phyloP scores from a whole-genome alignment of 2,329 filamentous ascomycete species.

The Colletotrichum sansevieriae region DNA sequence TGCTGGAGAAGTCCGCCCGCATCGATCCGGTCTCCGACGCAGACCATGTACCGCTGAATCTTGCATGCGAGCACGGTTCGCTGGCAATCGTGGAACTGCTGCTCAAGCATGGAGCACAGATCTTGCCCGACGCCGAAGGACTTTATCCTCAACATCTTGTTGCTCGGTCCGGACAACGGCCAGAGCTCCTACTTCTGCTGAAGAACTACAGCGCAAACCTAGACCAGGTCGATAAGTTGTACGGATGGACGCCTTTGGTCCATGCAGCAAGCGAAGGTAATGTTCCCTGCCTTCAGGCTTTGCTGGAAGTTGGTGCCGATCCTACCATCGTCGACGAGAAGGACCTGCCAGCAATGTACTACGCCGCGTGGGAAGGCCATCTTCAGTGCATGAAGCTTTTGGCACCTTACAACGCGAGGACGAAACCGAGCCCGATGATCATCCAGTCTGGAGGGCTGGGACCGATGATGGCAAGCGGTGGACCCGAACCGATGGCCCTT shows the following conservation, averaged over 20 bases:
- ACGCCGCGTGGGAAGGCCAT: constrained; percentile 98
- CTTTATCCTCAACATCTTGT: constrained; percentile 98
- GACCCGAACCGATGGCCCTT: constrained; percentile 72
- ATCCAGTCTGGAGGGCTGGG: constrained; percentile 57
- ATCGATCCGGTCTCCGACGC: constrained; percentile 88
- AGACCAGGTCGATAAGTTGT: constrained; percentile 93
- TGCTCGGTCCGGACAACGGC: constrained; percentile 86
- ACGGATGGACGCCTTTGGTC: constrained; percentile 96
- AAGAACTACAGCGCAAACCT: constrained; percentile 90
- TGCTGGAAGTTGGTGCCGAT: constrained; percentile 84
- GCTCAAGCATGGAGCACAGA: constrained; percentile 81
- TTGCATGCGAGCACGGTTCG: constrained; percentile 95
- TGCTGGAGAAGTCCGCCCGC: constrained; percentile 83
- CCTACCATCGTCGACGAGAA: constrained; percentile 91
- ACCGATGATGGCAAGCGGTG: constrained; percentile 61
- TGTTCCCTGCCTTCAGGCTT: constrained; percentile 84
- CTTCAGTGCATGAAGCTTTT: constrained; percentile 93
- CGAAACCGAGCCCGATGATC: constrained; percentile 58
- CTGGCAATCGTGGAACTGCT: constrained; percentile 87
- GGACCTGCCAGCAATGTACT: constrained; percentile 94
- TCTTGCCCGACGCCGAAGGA: constrained; percentile 95
- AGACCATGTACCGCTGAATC: constrained; percentile 93
- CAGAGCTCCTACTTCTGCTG: constrained; percentile 82
- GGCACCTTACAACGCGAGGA: constrained; percentile 67
- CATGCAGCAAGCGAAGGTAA: constrained; percentile 98